These are phyloP conservation scores for Leucosporidium scottii DNA, from an alignment of 768 basidiomycete species.

Conservation along the genomic window DNA sequence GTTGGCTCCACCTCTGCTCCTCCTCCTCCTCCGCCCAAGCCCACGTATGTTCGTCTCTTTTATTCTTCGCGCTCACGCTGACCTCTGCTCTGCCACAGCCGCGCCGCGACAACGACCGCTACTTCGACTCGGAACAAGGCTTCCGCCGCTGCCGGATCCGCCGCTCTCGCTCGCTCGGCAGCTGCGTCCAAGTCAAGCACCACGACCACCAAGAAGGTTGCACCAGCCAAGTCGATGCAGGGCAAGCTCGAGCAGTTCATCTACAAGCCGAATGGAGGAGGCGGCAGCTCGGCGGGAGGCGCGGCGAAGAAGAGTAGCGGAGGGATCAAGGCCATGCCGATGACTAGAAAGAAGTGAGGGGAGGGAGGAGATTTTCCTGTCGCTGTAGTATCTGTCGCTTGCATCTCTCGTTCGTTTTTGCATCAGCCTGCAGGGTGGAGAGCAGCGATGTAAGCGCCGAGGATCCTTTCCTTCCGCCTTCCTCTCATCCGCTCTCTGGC, in stretches of 20 bases:
- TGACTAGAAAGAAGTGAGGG: not conserved
- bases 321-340: slow-evolving; percentile 27
- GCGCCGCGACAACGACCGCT: no score
- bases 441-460: no score
- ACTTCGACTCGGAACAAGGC: no score
- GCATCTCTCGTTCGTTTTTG: no score
- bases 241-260: not conserved
- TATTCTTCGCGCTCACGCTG: no score
- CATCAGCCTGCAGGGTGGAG: no score
- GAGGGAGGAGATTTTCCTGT: no score
- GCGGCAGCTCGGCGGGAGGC: not conserved
- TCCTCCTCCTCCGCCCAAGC: not conserved
- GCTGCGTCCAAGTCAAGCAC: not conserved
- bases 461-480: no score
- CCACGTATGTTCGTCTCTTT: not conserved
- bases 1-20: not conserved
- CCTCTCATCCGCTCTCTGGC: no score
- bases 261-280: not conserved
- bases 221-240: not conserved
- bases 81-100: no score
- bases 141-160: not conserved
- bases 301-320: not conserved
- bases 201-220: not conserved
- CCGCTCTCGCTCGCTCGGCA: not conserved
- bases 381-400: no score